phyloP scores from a whole-genome alignment of 495 filamentous ascomycete species.

The Xylaria venustula region DNA sequence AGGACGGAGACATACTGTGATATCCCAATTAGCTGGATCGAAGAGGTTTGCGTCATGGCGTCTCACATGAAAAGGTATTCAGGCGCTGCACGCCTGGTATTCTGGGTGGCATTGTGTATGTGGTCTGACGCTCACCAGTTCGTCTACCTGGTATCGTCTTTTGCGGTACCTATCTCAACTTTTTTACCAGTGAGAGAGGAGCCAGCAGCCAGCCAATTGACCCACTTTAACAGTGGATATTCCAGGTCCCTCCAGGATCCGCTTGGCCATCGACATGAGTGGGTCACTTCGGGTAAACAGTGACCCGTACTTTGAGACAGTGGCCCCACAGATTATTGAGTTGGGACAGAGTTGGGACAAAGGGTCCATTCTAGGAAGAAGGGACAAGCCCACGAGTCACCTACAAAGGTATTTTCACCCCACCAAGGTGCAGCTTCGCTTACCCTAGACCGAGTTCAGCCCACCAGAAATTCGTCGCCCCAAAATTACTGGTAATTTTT shows the following conservation, averaged over 20 bases:
- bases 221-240: neutral
- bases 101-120: constrained; percentile 68
- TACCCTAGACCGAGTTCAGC: constrained; percentile 13
- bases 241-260: no score
- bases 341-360: no score
- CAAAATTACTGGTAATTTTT: constrained; percentile 27
- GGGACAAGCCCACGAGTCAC: no score
- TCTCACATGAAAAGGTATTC: constrained; percentile 61
- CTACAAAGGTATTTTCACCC: neutral
- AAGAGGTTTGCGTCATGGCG: neutral
- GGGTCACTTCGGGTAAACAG: no score
- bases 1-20: constrained; percentile 48
- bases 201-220: constrained; percentile 4
- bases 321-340: no score
- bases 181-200: constrained; percentile 2
- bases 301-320: no score
- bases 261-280: no score
- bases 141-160: neutral
- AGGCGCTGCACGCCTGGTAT: constrained; percentile 63
- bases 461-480: constrained; percentile 21
- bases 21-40: constrained; percentile 19
- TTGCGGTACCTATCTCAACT: constrained; percentile 2
- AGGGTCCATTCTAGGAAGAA: neutral
- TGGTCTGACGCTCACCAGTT: neutral
- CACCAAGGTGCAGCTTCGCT: constrained; percentile 10